Base-by-base conservation (phyloP, 306 rosid species). In the Prosopis cineraria region DNA sequence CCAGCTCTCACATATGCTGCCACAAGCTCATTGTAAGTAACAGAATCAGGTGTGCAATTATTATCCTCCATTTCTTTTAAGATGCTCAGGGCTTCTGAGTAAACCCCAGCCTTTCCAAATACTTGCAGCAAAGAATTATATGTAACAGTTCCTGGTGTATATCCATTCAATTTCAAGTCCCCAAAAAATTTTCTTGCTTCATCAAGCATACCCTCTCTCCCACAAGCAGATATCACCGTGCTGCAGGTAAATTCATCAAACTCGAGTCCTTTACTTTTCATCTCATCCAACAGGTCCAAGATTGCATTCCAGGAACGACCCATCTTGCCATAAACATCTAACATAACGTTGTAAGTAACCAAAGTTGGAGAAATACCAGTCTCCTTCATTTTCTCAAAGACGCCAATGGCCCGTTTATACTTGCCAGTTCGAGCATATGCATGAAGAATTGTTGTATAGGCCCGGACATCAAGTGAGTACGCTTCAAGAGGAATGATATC, bases 301-400 rank as follows among this genome's bases (percentile, higher is more conserved):
- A 96, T 89, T 20, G 76, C 83, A 77, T 68, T 59, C 99, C 99
- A 96, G 34, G 98, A 93, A 22, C 96, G 89, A 72, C 99, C 99
- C 99, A 89, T 96, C 83, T 89, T 96, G 67, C 99, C 99, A 73
- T 88, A 93, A 74, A 96, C 98, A 84, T 90, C 94, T 73, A 96
- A 98, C 94, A 96, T 90, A 63, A 96, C 96, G 79, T 93, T 96
- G 84, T 89, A 96, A 75, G 99, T 93, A 33, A 96, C 98, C 90
- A 96, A 66, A 72, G 90, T 93, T 25, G 98, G 97, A 47, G 92
- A 90, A 56, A 93, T 67, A 48, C 97, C 98, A 59, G 77, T 64
- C 59, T 85, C 94, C 82, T 84, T 83, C 96, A 96, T 86, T 78
- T 85, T 87, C 66, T 85, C 89, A 83, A 93, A 96, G 75, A 93